A percentile compares a stretch with the other conserved stretches of the same genome.
These are phyloP conservation scores for Planoprotostelium fungivorum DNA, from an alignment of 78 protist species.

Conservation along the genomic window DNA sequence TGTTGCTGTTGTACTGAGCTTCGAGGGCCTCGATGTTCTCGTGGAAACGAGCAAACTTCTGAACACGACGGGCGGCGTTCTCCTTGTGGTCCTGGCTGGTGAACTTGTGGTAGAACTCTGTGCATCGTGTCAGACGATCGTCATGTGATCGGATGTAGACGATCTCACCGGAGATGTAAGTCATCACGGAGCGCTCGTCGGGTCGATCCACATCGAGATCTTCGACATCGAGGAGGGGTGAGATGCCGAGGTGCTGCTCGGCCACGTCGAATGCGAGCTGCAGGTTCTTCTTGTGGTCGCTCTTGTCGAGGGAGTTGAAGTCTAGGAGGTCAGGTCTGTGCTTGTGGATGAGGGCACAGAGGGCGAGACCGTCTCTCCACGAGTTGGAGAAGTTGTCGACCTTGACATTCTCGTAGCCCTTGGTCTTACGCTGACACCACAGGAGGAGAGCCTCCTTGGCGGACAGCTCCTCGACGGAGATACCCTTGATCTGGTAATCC, in stretches of 20 bases:
- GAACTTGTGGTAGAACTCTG: constrained; percentile 72
- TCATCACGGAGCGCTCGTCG: constrained; percentile 83
- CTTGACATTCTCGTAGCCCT: constrained; percentile 37
- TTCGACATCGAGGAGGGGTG: constrained; percentile 70
- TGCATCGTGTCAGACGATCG: not conserved
- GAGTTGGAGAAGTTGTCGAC: constrained; percentile 63
- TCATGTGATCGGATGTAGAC: not conserved
- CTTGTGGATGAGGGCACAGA: constrained; percentile 73
- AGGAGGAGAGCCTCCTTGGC: constrained; percentile 73
- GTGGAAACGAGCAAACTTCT: constrained; percentile 37
- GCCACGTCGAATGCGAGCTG: constrained; percentile 76
- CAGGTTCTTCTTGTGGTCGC: constrained; percentile 52
- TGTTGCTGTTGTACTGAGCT: constrained; percentile 45
- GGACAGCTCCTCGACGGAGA: constrained; percentile 61
- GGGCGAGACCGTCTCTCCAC: constrained; percentile 73
- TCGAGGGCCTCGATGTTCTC: constrained; percentile 59
- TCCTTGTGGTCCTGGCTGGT: constrained; percentile 52
- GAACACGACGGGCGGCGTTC: constrained; percentile 56
- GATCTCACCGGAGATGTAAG: constrained; percentile 39
- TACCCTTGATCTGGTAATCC: constrained; percentile 70
- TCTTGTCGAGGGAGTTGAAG: constrained; percentile 36
- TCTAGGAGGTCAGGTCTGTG: constrained; percentile 71
- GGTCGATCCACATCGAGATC: constrained; percentile 67
- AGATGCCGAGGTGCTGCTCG: constrained; percentile 71
- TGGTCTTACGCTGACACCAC: constrained; percentile 69